phyloP scores from a whole-genome alignment of 2,329 filamentous ascomycete genomes.

The Cryphonectria naterciae region DNA sequence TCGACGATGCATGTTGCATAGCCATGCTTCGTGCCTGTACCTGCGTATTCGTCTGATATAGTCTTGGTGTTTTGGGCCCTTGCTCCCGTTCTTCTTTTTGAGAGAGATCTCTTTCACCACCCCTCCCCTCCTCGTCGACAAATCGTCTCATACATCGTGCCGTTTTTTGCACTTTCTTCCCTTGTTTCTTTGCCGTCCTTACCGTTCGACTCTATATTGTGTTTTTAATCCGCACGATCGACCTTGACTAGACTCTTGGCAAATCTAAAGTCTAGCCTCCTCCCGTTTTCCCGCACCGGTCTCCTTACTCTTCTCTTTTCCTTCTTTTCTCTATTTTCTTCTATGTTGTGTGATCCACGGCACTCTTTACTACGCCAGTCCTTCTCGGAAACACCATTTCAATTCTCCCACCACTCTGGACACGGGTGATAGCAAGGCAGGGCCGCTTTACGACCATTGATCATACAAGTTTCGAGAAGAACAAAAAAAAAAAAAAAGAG shows the following conservation, averaged over 20 bases:
- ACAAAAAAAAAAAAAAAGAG: not conserved
- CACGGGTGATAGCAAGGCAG: constrained; percentile 22
- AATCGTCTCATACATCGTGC: not conserved
- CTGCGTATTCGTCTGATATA: constrained; percentile 17
- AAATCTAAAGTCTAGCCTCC: constrained; percentile 14
- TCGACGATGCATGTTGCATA: constrained; percentile 20
- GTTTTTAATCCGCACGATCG: constrained; percentile 14
- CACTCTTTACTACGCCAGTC: constrained; percentile 11
- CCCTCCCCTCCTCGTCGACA: not conserved
- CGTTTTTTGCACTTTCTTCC: constrained; percentile 3
- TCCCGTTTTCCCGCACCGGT: constrained; percentile 16
- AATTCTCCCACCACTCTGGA: not conserved
- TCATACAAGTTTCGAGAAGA: not conserved
- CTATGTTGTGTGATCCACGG: constrained; percentile 11
- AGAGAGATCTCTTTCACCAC: not conserved
- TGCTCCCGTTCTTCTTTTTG: too few species aligned
- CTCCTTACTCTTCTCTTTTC: constrained; percentile 23
- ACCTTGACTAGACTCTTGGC: constrained; percentile 15
- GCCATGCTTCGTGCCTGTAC: constrained; percentile 11
- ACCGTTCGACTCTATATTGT: not conserved
- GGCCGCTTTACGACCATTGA: constrained; percentile 9
- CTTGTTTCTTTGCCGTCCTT: constrained; percentile 11
- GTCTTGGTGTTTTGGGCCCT: constrained; percentile 16
- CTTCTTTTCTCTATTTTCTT: not conserved
- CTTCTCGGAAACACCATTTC: constrained; percentile 1